Evolutionary conservation across 192 early-diverging fungal species (phyloP).

Genomic region (Coemansia sp.): DNA sequence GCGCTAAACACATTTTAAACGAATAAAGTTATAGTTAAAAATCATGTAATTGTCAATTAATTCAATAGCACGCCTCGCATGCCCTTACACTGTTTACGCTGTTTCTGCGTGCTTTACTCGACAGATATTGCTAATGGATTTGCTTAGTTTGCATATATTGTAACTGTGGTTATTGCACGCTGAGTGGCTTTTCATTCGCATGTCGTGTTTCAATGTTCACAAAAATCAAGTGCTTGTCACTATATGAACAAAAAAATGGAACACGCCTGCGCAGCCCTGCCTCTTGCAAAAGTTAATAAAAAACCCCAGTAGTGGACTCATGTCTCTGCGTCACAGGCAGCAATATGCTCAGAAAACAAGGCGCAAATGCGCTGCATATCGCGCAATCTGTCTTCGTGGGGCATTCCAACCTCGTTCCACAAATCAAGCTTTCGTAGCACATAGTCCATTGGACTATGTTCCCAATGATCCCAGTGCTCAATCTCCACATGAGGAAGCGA

Average conservation of each 20-base stretch:
- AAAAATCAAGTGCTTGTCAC: neutral
- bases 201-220: neutral
- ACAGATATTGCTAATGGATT: neutral
- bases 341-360: slow-evolving; percentile 26
- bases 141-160: neutral
- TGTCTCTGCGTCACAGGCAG: neutral
- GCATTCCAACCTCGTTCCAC: slow-evolving; percentile 48
- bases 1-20: neutral
- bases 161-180: neutral
- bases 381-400: slow-evolving; percentile 40
- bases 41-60: too few relatives aligned
- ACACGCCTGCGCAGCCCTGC: too few relatives aligned
- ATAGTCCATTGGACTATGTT: slow-evolving; percentile 51
- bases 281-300: neutral
- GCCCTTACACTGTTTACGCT: too few relatives aligned
- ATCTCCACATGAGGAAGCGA: slow-evolving; percentile 24
- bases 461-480: slow-evolving; percentile 50
- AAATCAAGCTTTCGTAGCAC: slow-evolving; percentile 45
- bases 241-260: neutral
- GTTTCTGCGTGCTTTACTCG: neutral
- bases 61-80: too few relatives aligned
- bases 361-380: slow-evolving; percentile 54
- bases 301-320: neutral
- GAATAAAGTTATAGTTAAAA: too few relatives aligned
- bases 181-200: neutral